A percentile compares a stretch with the other conserved stretches of the same genome.
Evolutionary conservation across 176 grass and related monocot species (phyloP).

Genomic region (Areca catechu): DNA sequence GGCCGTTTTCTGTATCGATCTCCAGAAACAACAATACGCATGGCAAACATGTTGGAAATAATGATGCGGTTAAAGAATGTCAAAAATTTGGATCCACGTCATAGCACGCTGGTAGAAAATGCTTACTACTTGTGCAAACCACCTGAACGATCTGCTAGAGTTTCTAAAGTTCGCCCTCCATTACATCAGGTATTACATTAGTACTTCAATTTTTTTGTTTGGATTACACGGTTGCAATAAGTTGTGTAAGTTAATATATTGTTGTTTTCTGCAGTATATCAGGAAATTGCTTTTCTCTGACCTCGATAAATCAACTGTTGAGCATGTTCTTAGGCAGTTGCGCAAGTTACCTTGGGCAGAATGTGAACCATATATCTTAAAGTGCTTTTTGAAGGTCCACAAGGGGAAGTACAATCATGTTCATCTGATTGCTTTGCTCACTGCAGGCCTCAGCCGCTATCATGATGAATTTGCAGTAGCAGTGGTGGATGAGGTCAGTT

Average conservation of each 20-base stretch:
- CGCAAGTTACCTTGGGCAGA: conserved; percentile 97
- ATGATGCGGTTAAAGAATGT: conserved; percentile 98
- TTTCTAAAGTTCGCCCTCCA: conserved; percentile 86
- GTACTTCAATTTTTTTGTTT: too few relatives aligned
- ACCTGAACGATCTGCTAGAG: conserved; percentile 79
- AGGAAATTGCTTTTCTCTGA: conserved; percentile 94
- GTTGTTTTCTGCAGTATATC: conserved; percentile 58
- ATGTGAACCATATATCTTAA: conserved; percentile 77
- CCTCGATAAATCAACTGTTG: conserved; percentile 83
- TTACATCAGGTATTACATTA: conserved; percentile 51
- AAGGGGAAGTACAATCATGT: conserved; percentile 98
- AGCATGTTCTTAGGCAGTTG: conserved; percentile 85
- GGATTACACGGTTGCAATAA: too few relatives aligned
- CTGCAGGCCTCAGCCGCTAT: conserved; percentile 80
- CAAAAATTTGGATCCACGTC: conserved; percentile 94
- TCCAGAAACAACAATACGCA: conserved; percentile 91
- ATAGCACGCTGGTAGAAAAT: conserved; percentile 97
- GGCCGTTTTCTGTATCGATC: conserved; percentile 93
- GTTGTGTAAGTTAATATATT: neutral
- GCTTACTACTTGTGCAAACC: conserved; percentile 99
- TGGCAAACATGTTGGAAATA: conserved; percentile 96
- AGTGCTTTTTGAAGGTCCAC: conserved; percentile 98
- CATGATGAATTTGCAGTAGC: conserved; percentile 80
- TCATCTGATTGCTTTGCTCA: conserved; percentile 81
- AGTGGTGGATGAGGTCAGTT: conserved; percentile 84